phyloP scores from a whole-genome alignment of 768 basidiomycete species.

The Russula virescens region DNA sequence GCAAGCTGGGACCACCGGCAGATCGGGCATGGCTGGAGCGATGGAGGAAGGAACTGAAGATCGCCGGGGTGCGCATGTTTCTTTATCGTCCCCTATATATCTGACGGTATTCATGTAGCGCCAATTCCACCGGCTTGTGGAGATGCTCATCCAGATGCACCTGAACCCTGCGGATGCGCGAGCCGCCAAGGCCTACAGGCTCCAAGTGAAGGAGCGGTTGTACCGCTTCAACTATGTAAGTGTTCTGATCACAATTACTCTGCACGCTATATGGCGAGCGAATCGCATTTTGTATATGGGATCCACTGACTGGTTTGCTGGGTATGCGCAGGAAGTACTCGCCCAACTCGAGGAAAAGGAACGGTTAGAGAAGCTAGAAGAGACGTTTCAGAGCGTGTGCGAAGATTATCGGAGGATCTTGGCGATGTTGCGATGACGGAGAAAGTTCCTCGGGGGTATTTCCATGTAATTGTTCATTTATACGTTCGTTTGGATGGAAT shows the following conservation, averaged over 20 bases:
- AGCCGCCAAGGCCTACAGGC: constrained; percentile 59
- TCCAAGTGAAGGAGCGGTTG: constrained; percentile 92
- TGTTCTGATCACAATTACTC: no score
- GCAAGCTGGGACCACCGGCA: constrained; percentile 71
- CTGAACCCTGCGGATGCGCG: constrained; percentile 57
- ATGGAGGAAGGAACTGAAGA: constrained; percentile 79
- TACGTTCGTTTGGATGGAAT: background rate
- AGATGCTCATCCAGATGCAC: constrained; percentile 79
- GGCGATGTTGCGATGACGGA: constrained; percentile 37
- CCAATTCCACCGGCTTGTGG: constrained; percentile 87
- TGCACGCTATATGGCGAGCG: background rate
- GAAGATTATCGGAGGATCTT: constrained; percentile 85
- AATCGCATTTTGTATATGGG: background rate
- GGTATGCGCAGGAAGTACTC: constrained; percentile 65
- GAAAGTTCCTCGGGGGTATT: no score
- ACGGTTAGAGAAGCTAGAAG: constrained; percentile 81
- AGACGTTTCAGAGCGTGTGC: constrained; percentile 82
- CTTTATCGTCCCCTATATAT: background rate
- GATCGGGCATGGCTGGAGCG: constrained; percentile 73
- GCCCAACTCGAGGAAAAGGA: constrained; percentile 85
- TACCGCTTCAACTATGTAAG: constrained; percentile 93
- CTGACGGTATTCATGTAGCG: constrained; percentile 44
- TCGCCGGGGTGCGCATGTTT: constrained; percentile 60
- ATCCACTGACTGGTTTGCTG: background rate
- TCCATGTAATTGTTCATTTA: background rate